phyloP scores from a whole-genome alignment of 2,329 filamentous ascomycete genomes.

The Xylariales sp. region DNA sequence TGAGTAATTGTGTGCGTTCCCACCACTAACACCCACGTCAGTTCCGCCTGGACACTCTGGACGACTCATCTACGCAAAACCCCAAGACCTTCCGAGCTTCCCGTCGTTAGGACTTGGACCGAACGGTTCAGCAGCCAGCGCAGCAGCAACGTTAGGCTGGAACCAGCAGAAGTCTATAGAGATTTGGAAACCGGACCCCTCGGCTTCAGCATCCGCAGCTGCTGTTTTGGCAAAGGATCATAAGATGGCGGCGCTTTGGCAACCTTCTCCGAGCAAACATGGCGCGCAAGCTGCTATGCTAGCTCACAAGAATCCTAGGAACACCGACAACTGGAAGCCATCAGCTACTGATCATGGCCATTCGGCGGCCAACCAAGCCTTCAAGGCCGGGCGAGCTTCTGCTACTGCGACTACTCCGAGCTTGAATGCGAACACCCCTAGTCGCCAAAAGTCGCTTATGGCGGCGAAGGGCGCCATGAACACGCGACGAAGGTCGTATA shows the following conservation, averaged over 20 bases:
- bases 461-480: slow-evolving; percentile 77
- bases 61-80: slow-evolving; percentile 64
- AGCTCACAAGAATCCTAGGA: slow-evolving; percentile 51
- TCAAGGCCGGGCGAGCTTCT: background rate
- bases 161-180: slow-evolving; percentile 61
- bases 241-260: slow-evolving; percentile 44
- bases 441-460: slow-evolving; percentile 60
- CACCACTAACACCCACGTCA: no score
- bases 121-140: slow-evolving; percentile 60
- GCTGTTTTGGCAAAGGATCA: slow-evolving; percentile 27
- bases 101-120: slow-evolving; percentile 59
- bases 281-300: slow-evolving; percentile 72
- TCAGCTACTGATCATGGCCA: slow-evolving; percentile 47
- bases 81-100: slow-evolving; percentile 69
- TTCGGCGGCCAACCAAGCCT: slow-evolving; percentile 65
- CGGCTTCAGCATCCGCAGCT: slow-evolving; percentile 45
- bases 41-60: no score
- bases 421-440: slow-evolving; percentile 39
- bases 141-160: slow-evolving; percentile 72
- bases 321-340: slow-evolving; percentile 47
- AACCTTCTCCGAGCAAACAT: slow-evolving; percentile 58
- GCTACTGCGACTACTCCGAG: slow-evolving; percentile 11
- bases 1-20: no score
- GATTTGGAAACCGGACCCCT: slow-evolving; percentile 60
- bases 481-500: slow-evolving; percentile 58